A percentile compares a stretch with the other conserved stretches of the same genome.
Conservation (phyloP, 768 basidiomycete species). For the Naganishia onofrii region DNA sequence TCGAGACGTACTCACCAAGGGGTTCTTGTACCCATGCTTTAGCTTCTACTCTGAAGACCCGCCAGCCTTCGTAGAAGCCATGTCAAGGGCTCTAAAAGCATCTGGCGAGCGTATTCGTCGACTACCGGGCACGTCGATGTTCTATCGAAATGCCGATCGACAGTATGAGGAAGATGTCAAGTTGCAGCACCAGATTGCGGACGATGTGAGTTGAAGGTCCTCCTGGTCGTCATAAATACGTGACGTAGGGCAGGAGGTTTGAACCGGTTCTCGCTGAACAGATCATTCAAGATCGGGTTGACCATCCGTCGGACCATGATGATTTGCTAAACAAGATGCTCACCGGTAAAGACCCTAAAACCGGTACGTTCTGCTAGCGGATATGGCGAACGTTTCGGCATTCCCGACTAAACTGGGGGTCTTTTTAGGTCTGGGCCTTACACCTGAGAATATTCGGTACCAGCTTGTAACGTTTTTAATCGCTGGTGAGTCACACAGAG, state of each 20-base stretch:
- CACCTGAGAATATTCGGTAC: constrained; percentile 55
- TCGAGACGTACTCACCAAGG: too few species aligned
- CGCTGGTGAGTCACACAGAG: constrained; percentile 57
- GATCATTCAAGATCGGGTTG: constrained; percentile 53
- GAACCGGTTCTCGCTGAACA: background rate
- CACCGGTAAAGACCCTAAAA: constrained; percentile 56
- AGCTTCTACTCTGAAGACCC: constrained; percentile 35
- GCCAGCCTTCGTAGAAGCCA: constrained; percentile 37
- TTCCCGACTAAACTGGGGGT: background rate
- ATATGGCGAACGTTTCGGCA: too few species aligned
- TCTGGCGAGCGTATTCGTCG: constrained; percentile 52
- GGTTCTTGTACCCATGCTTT: background rate
- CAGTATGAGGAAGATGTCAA: constrained; percentile 56
- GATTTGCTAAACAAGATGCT: constrained; percentile 59
- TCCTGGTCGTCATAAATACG: too few species aligned
- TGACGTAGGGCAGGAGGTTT: too few species aligned
- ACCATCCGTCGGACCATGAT: constrained; percentile 53
- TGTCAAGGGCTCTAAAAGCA: constrained; percentile 54
- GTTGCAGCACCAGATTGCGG: constrained; percentile 55
- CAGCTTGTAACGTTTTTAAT: constrained; percentile 60
- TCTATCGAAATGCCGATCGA: constrained; percentile 52
- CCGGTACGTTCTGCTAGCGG: constrained; percentile 48
- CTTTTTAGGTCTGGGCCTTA: constrained; percentile 38
- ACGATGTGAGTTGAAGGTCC: constrained; percentile 52
- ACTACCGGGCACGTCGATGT: constrained; percentile 50